Evolutionary conservation across 371 early-diverging fungal genomes (phyloP), one percentile per base, ranked within the genome.

Genomic region (Batkoa obscura): DNA sequence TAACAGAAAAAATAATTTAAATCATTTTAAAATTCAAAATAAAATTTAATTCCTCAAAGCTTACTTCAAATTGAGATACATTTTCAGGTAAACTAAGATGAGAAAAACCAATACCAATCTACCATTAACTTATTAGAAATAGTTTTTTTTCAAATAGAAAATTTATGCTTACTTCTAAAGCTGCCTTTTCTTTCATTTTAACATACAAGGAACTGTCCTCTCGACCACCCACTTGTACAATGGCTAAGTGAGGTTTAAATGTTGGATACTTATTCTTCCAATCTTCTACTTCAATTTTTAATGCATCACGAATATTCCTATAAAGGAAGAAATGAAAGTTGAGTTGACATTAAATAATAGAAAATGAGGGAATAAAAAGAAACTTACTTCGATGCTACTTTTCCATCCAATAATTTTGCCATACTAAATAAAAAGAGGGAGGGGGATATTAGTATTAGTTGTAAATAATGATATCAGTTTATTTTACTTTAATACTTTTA

Each of bases 171-270:
- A 86, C 90, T 77, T 90, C 87, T 32, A 68, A 68, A 57, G 88
- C 89, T 5, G 90, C 88, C 66, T 83, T 83, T 62, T 82, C 72
- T 70, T 94, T 94, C 81, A 87, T 86, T 41, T 78, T 69, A n/a
- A 93, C 87, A 66, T 94, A 94, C 32, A 86, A 72, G 50, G 80
- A 77, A 9, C 93, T 92, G 68, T 94, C 94, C 48, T 86, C 86
- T 47, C 93, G 80, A n/a, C 57, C 72, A 33, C 95, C 95, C 2
- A 94, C 88, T 68, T 93, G 91, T 36, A 91, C 72, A 50, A 93
- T 85, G 32, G 86, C 79, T 10, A 94, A 74, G 42, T 83, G 83
- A 41, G 95, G 92, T 34, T 61, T 62, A 64, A 88, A 89, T 32
- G 66, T 60, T 52, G 83, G 78, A 54, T 81, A 73, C 37, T 67